Conservation (phyloP, 1,284 basidiomycete species). For the Sparassis latifolia region DNA sequence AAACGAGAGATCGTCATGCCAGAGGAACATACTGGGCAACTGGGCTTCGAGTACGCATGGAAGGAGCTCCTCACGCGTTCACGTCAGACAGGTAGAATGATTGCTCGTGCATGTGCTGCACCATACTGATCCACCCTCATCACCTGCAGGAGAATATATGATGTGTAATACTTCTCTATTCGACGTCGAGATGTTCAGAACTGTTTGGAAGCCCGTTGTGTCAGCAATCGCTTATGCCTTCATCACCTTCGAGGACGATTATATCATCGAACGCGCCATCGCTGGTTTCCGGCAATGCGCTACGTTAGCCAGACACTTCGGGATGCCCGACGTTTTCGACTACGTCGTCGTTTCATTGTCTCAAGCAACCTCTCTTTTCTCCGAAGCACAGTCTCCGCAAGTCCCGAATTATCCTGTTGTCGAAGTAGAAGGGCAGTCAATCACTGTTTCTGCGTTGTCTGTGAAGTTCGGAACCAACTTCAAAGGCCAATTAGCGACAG, state of each 20-base stretch:
- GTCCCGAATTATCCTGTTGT: slow-evolving; percentile 84
- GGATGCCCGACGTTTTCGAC: slow-evolving; percentile 93
- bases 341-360: slow-evolving; percentile 91
- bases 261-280: slow-evolving; percentile 91
- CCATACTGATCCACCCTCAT: background rate
- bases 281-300: slow-evolving; percentile 96
- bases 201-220: slow-evolving; percentile 88
- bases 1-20: slow-evolving; percentile 97
- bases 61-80: slow-evolving; percentile 88
- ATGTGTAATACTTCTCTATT: slow-evolving; percentile 76
- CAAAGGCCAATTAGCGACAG: slow-evolving; percentile 93
- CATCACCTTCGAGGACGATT: slow-evolving; percentile 94
- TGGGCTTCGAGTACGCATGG: slow-evolving; percentile 99
- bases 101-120: no score
- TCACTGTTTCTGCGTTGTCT: slow-evolving; percentile 90
- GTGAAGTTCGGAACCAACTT: slow-evolving; percentile 94
- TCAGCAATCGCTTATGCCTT: slow-evolving; percentile 91
- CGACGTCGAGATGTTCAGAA: slow-evolving; percentile 90
- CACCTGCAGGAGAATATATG: slow-evolving; percentile 60
- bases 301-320: slow-evolving; percentile 84
- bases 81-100: slow-evolving; percentile 58
- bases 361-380: slow-evolving; percentile 78
- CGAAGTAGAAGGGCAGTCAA: slow-evolving; percentile 85
- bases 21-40: slow-evolving; percentile 94
- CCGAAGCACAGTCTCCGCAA: slow-evolving; percentile 65